phyloP scores from a whole-genome alignment of 2,329 filamentous ascomycete species.

The Verticillium tricorpus region DNA sequence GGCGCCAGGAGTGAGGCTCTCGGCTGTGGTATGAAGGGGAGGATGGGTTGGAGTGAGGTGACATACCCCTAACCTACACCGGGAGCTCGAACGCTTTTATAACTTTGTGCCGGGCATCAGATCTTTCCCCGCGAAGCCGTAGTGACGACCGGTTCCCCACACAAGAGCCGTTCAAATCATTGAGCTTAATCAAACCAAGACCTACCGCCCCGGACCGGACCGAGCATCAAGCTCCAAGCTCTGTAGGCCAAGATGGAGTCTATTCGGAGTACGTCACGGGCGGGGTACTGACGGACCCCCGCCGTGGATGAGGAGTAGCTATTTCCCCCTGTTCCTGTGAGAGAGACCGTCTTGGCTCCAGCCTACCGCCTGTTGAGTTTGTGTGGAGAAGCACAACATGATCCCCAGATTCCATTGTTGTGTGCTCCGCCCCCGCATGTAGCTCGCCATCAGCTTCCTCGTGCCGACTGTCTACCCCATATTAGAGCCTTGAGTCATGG shows the following conservation, averaged over 20 bases:
- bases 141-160: neutral
- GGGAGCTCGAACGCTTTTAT: neutral
- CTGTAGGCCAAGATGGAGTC: neutral
- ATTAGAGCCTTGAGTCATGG: neutral
- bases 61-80: neutral
- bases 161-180: neutral
- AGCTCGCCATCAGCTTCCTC: neutral
- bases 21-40: neutral
- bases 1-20: constrained; percentile 20
- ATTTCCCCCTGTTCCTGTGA: neutral
- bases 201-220: neutral
- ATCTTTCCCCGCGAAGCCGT: neutral
- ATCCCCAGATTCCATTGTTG: neutral
- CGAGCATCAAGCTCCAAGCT: neutral
- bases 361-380: neutral
- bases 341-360: neutral
- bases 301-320: neutral
- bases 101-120: neutral
- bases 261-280: neutral
- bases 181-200: neutral
- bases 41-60: neutral
- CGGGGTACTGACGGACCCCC: neutral
- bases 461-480: neutral
- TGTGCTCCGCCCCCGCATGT: neutral
- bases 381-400: neutral